Percentiles rank a stretch among this genome's conserved stretches.
phyloP scores from a whole-genome alignment of 2,329 filamentous ascomycete genomes.

The Cercospora sp. region DNA sequence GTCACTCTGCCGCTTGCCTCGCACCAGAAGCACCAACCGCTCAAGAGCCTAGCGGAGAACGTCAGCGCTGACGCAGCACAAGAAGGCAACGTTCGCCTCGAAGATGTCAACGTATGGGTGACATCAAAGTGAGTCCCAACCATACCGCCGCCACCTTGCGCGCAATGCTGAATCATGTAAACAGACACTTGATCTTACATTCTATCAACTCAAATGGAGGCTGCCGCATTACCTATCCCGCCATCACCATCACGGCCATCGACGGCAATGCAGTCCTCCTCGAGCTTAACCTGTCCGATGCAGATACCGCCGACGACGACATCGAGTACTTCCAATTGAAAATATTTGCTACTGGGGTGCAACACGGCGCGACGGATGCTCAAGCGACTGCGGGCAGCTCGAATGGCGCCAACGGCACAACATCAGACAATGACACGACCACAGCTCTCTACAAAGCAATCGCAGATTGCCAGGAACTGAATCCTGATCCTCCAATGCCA shows the following conservation, averaged over 20 bases:
- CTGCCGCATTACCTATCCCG: constrained; percentile 70
- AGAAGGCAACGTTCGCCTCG: constrained; percentile 28
- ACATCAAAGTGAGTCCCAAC: constrained; percentile 44
- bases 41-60: neutral
- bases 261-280: constrained; percentile 66
- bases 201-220: constrained; percentile 60
- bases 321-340: constrained; percentile 68
- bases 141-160: neutral
- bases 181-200: constrained; percentile 64
- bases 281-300: constrained; percentile 65
- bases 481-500: constrained; percentile 64
- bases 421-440: constrained; percentile 27
- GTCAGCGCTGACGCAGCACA: constrained; percentile 21
- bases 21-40: constrained; percentile 8
- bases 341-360: constrained; percentile 54
- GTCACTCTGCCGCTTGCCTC: neutral
- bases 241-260: constrained; percentile 73
- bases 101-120: constrained; percentile 50
- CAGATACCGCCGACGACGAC: constrained; percentile 61
- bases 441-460: constrained; percentile 66
- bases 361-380: constrained; percentile 7
- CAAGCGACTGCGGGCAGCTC: constrained; percentile 24
- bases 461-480: constrained; percentile 71
- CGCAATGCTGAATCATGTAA: constrained; percentile 1
- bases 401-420: constrained; percentile 20